Base-by-base conservation (phyloP, 345 rosid species). In the Mangifera indica region DNA sequence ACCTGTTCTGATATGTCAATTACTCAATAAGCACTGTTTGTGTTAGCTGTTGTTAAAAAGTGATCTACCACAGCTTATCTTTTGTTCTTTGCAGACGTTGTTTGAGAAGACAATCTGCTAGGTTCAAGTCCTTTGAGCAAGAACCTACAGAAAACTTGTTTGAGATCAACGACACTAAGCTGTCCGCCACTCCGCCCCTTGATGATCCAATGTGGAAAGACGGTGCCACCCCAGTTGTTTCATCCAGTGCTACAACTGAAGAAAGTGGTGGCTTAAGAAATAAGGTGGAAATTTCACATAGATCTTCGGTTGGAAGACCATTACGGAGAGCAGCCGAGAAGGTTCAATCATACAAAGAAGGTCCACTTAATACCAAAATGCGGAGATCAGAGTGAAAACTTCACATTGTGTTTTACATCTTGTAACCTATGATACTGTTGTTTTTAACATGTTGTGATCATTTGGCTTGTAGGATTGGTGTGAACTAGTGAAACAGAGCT, bases 341-440 rank as follows among this genome's bases (percentile, higher is more conserved):
- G 76, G 91, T 89, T 56, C 82, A 84, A 37, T 88, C 89, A 57
- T 91, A 84, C 84, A 86, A 82, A 79, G 92, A 91, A 71, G 44
- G 48, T 62, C 84, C 91, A 0, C 5, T 87, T 49, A 82, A 78
- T 34, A 67, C 72, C 44, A 89, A 87, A 77, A 76, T 91, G 86
- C 70, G 87, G 57, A 82, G 88, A 72, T 9, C 52, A 3, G 77
- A 66, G 42, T 75, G 58, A 67, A 22, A 21, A 11, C 6, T 6
- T 32, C 4, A 37, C 1, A 57, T 66, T 66, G 60, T 13, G 10
- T 32, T 48, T 42, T 24, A 26, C 40, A 44, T 55, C 63, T 22
- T 46, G 29, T 18, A 56, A 53, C 17, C 68, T 71, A n/a, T 70
- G 71, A 20, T 18, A 24, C 65, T 63, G 37, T n/a, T 54, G 29